Percentiles rank a stretch among this genome's conserved stretches.
Conservation (phyloP, 31 red algal species). For the Odonthalia washingtoniensis region DNA sequence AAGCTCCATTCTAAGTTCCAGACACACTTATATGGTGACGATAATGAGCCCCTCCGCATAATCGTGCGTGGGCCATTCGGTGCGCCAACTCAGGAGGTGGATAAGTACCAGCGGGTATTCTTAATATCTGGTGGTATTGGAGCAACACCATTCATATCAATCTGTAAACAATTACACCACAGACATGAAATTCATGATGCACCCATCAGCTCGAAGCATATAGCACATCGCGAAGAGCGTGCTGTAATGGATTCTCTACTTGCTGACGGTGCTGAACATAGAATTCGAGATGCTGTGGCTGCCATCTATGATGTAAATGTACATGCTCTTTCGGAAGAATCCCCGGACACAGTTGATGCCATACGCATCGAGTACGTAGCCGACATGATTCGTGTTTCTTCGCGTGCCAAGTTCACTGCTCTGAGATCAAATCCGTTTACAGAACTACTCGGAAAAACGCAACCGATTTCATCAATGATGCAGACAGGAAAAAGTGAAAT, state of each 20-base stretch:
- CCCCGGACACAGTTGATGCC: not conserved
- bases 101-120: constrained; percentile 73
- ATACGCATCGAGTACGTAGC: not conserved
- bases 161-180: constrained; percentile 72
- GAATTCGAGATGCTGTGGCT: not conserved
- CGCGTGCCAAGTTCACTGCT: not conserved
- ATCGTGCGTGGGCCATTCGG: constrained; percentile 84
- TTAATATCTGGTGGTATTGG: constrained; percentile 87
- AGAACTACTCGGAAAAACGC: not conserved
- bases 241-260: not conserved
- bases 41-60: constrained; percentile 40
- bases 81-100: constrained; percentile 82
- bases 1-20: constrained; percentile 50
- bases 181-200: constrained; percentile 4
- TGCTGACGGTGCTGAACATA: not conserved
- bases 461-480: too few species aligned
- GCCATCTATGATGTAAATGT: constrained; percentile 38
- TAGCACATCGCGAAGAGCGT: not conserved
- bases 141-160: constrained; percentile 76
- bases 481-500: not conserved
- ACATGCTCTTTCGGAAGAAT: not conserved
- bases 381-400: not conserved
- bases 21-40: constrained; percentile 29
- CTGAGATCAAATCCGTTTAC: not conserved
- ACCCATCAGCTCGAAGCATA: not conserved